Evolutionary conservation across 345 rosid genomes (phyloP).

Genomic region (Odontarrhena argentea): DNA sequence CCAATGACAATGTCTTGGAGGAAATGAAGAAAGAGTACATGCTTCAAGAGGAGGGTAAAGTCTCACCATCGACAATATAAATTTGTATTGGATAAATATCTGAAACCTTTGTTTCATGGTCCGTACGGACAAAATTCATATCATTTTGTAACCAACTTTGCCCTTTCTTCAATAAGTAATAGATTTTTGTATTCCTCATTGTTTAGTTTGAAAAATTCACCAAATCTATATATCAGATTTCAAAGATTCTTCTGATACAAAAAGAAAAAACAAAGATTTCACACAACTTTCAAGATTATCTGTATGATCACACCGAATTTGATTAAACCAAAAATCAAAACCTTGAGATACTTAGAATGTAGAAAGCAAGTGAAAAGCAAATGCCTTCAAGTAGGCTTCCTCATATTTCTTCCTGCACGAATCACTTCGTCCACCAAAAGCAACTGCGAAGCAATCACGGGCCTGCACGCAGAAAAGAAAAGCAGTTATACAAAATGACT

Average conservation of each 20-base stretch:
- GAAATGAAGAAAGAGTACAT: conserved; percentile 84
- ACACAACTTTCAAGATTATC: conserved; percentile 9
- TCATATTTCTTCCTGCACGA: conserved; percentile 98
- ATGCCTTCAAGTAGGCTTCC: conserved; percentile 67
- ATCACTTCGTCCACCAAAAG: conserved; percentile 98
- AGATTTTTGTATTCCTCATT: conserved; percentile 5
- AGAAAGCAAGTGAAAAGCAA: conserved; percentile 3
- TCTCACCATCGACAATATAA: conserved; percentile 34
- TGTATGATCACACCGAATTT: no score
- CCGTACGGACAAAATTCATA: not conserved
- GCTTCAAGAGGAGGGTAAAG: conserved; percentile 64
- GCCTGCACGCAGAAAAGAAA: conserved; percentile 54
- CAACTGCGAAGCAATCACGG: conserved; percentile 91
- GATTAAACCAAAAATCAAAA: not conserved
- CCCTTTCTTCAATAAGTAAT: conserved; percentile 9
- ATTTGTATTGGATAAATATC: not conserved
- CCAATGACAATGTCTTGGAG: conserved; percentile 81
- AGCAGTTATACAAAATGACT: conserved; percentile 8
- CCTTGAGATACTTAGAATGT: not conserved
- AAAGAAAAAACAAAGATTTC: conserved; percentile 7
- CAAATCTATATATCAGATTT: conserved; percentile 5
- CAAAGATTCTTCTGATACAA: conserved; percentile 10
- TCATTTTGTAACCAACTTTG: not conserved
- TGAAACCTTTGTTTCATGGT: conserved; percentile 6
- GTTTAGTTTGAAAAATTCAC: not conserved